Conservation (phyloP, 768 basidiomycete species). For the Lyophyllum atratum region DNA sequence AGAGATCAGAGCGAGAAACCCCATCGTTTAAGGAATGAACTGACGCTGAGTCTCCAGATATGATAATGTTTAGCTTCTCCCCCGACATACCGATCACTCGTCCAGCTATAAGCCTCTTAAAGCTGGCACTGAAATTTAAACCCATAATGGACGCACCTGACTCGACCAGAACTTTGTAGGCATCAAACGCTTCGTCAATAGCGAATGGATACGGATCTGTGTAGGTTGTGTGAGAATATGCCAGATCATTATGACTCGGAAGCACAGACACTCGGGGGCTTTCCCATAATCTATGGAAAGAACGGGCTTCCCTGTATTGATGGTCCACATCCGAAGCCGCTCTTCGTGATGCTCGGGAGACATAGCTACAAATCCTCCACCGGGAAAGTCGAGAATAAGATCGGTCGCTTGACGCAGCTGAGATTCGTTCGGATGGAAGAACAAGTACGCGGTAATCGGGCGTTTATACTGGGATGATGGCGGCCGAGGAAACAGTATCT, state of each 20-base stretch:
- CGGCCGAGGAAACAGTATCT: conserved; percentile 84
- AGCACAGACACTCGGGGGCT: conserved; percentile 84
- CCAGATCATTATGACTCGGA: conserved; percentile 1
- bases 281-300: conserved; percentile 94
- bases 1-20: conserved; percentile 6
- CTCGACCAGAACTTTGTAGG: conserved; percentile 79
- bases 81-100: conserved; percentile 86
- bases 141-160: conserved; percentile 42
- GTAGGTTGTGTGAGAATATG: conserved; percentile 1
- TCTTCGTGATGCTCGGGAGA: conserved; percentile 96
- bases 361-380: conserved; percentile 98
- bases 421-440: conserved; percentile 69
- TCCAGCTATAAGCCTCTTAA: conserved; percentile 48
- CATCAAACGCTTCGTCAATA: conserved; percentile 93
- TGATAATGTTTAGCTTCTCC: conserved; percentile 71
- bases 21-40: conserved; percentile 31
- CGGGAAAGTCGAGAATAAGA: conserved; percentile 90
- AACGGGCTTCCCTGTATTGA: conserved; percentile 74
- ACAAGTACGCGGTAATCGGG: conserved; percentile 83
- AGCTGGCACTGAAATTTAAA: not conserved
- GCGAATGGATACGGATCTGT: conserved; percentile 97
- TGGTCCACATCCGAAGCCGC: conserved; percentile 84
- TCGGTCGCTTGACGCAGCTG: conserved; percentile 72
- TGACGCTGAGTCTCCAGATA: conserved; percentile 97
- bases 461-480: conserved; percentile 72